Percentiles rank a stretch among this genome's conserved stretches.
Conservation (phyloP, 139 green algal genomes). For the Nannochloris sp. region DNA sequence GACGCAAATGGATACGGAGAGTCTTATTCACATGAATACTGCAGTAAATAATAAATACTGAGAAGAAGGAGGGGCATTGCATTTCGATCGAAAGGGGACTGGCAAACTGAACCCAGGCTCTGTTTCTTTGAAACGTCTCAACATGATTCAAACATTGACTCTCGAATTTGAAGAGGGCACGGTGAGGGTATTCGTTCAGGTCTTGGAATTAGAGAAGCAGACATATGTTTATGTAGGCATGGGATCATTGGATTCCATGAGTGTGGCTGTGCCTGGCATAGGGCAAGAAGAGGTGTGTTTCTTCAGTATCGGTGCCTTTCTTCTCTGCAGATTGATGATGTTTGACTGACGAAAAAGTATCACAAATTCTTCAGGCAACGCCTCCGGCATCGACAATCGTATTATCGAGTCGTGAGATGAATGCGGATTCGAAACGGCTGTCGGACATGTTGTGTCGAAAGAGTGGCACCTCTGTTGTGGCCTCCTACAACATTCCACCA, state of each 20-base stretch:
- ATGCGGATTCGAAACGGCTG: background rate
- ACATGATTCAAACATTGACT: no score
- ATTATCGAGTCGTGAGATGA: no score
- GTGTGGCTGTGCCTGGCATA: background rate
- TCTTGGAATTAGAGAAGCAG: slow-evolving; percentile 20
- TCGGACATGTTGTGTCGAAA: background rate
- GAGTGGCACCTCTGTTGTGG: background rate
- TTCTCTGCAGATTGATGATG: background rate
- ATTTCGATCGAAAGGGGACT: no score
- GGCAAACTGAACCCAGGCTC: no score
- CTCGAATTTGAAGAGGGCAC: slow-evolving; percentile 7
- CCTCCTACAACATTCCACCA: background rate
- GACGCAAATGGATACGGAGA: no score
- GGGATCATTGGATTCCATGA: slow-evolving; percentile 7
- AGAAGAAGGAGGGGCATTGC: no score
- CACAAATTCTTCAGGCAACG: background rate
- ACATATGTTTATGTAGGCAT: slow-evolving; percentile 14
- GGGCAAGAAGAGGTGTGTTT: background rate
- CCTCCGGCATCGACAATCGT: slow-evolving; percentile 2
- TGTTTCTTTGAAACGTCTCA: no score
- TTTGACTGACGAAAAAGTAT: background rate
- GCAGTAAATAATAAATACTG: no score
- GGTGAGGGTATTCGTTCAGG: slow-evolving; percentile 19
- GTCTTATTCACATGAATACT: no score
- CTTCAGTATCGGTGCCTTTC: no score